Conservation (phyloP, 306 rosid species). For the Vigna radiata region DNA sequence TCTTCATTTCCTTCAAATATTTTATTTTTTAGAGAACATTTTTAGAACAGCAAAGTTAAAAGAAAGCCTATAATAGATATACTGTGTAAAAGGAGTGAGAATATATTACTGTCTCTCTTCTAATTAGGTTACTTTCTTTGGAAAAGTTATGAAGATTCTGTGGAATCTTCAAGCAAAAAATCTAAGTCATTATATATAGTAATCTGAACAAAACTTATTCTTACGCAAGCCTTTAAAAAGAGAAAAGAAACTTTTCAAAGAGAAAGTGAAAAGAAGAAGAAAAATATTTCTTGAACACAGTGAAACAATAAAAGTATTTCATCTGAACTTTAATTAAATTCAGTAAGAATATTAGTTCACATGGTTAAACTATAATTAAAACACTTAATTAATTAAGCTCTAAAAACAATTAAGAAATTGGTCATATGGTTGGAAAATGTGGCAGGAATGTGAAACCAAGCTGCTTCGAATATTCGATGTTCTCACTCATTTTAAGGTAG, state of each 20-base stretch:
- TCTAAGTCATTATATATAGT: neutral
- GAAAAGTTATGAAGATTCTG: neutral
- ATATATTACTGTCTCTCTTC: neutral
- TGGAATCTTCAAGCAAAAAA: neutral
- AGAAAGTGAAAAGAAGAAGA: conserved; percentile 11
- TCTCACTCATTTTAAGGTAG: too few species aligned
- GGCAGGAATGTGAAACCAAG: conserved; percentile 13
- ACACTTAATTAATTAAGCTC: neutral
- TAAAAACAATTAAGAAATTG: neutral
- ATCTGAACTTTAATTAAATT: neutral
- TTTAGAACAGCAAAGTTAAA: neutral
- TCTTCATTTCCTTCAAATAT: neutral
- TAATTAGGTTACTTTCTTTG: neutral
- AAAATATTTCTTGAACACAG: neutral
- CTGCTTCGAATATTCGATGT: conserved; percentile 13
- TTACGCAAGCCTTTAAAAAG: neutral
- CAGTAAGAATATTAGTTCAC: neutral
- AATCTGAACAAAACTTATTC: neutral
- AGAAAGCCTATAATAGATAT: neutral
- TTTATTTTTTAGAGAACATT: neutral
- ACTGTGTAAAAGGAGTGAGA: neutral
- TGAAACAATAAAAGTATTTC: neutral
- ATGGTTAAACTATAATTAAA: neutral
- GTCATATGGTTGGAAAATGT: conserved; percentile 25
- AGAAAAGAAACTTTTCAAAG: neutral